Evolutionary conservation across 805 yeast species (phyloP).

Genomic region (Candida pseudofarinosa): DNA sequence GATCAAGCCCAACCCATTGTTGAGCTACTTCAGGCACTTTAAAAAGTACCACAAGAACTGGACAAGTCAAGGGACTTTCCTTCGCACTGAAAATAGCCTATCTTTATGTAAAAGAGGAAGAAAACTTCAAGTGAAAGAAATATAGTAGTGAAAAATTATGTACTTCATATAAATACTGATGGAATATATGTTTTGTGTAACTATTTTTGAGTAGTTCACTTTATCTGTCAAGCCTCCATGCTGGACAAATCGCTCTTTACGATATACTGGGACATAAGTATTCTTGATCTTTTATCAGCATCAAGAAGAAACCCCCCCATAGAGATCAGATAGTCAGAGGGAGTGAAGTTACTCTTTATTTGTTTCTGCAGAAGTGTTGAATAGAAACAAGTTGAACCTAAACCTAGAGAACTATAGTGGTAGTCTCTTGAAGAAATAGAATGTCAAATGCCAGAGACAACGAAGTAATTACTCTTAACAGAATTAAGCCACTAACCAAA

Average conservation of each 20-base stretch:
- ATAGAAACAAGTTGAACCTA: background rate
- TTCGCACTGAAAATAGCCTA: background rate
- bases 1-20: constrained; percentile 21
- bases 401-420: background rate
- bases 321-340: no score
- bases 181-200: constrained; percentile 1
- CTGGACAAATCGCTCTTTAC: background rate
- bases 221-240: background rate
- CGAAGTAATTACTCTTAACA: constrained; percentile 24
- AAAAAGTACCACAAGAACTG: constrained; percentile 15
- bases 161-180: background rate
- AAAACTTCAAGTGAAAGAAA: constrained; percentile 4
- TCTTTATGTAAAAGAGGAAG: constrained; percentile 7
- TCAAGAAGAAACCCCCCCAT: background rate
- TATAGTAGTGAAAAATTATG: background rate
- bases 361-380: no score
- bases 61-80: constrained; percentile 3
- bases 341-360: no score
- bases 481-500: constrained; percentile 21
- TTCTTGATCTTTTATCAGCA: background rate
- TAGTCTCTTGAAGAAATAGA: background rate
- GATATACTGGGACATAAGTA: background rate
- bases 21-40: constrained; percentile 28
- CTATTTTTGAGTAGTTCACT: background rate
- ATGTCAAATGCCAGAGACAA: constrained; percentile 21